Base-by-base conservation (phyloP, 495 filamentous ascomycete species). In the Peziza echinospora region DNA sequence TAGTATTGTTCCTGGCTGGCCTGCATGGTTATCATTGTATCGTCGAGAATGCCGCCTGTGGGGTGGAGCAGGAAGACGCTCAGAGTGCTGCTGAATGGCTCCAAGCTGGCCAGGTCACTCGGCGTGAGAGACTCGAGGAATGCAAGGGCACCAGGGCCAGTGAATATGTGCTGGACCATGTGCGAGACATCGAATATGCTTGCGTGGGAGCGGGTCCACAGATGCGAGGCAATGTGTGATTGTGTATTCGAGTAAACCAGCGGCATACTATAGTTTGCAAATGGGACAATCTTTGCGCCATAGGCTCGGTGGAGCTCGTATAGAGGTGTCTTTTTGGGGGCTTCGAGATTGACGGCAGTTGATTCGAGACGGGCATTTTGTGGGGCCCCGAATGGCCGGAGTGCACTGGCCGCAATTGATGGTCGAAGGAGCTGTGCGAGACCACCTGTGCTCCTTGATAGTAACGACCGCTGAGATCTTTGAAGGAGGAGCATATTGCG, bases 251-350 rank as follows among this genome's bases (percentile, higher is more conserved):
- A 58, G 64, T 96, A 97, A 53, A 85, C 78, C 22, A 97, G 73
- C 16, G 89, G 91, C 89, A 97, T 96, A 45, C 70, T 68, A 65
- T 76, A 96, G 51, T 85, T 86, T 47, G 80, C 87, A 59, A 93
- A 97, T n/a, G 82, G 82, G 46, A 96, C 86, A 77, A 97, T 92
- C 64, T 91, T 93, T 37, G 71, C 89, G 52, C 83, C 84, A 58
- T 82, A 64, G 25, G 65, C 63, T 45, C 84, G 51, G 61, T 97
- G 87, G 21, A 96, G 66, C 54, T 86, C 76, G 65, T 91, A 78
- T 34, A 97, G 72, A 24, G 79, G 75, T 2, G 89, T 97, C 59
- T 74, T 79, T 25, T 61, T 64, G 52, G 77, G 67, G 3, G 6
- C n/a, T n/a, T n/a, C n/a, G n/a, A n/a, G n/a, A n/a, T n/a, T n/a